A percentile compares a stretch with the other conserved stretches of the same genome.
Evolutionary conservation across 345 rosid species (phyloP).

Genomic region (Adansonia digitata): DNA sequence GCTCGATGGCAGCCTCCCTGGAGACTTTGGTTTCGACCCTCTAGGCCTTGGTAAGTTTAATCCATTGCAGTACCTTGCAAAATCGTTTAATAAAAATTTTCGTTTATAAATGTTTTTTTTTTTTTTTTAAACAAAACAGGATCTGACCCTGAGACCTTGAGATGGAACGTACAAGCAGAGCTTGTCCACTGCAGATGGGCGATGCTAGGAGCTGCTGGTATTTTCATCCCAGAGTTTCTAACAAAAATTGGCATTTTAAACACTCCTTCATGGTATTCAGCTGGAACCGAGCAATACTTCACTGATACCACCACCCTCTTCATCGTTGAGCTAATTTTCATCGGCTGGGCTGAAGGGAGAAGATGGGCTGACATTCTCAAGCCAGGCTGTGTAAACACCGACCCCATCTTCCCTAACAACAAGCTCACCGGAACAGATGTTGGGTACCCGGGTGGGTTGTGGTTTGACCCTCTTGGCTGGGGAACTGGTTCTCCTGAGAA

Average conservation of each 20-base stretch:
- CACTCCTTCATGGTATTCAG: slow-evolving; percentile 94
- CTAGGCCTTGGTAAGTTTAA: slow-evolving; percentile 71
- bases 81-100: background rate
- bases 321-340: slow-evolving; percentile 70
- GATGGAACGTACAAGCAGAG: slow-evolving; percentile 88
- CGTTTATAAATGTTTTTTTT: too few relatives aligned
- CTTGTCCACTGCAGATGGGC: slow-evolving; percentile 98
- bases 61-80: background rate
- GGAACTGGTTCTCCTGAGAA: slow-evolving; percentile 79
- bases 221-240: slow-evolving; percentile 86
- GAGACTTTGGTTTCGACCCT: slow-evolving; percentile 94
- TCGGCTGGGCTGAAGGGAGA: slow-evolving; percentile 98
- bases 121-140: slow-evolving; percentile 42
- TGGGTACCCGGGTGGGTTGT: slow-evolving; percentile 94
- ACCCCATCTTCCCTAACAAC: slow-evolving; percentile 95
- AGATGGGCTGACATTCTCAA: slow-evolving; percentile 96
- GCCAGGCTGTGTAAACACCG: slow-evolving; percentile 94
- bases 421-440: slow-evolving; percentile 94
- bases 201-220: slow-evolving; percentile 93
- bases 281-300: slow-evolving; percentile 83
- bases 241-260: slow-evolving; percentile 83
- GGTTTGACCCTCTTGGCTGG: slow-evolving; percentile 99
- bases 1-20: slow-evolving; percentile 98
- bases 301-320: slow-evolving; percentile 87
- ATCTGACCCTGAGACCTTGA: slow-evolving; percentile 86